Evolutionary conservation across 371 early-diverging fungal genomes (phyloP).

Genomic region (Gilbertella persicaria): DNA sequence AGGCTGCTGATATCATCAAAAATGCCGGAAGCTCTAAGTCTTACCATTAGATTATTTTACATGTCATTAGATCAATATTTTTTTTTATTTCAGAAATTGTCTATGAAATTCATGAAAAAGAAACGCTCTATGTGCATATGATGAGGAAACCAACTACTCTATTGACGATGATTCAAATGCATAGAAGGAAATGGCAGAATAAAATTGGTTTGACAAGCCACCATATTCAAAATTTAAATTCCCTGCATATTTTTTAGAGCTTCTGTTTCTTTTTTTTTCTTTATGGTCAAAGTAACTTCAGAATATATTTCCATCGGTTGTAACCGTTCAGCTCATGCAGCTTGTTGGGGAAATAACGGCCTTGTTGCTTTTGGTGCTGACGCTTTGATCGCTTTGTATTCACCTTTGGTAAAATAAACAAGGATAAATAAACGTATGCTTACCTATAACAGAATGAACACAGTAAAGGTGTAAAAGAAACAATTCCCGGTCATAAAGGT

Average conservation of each 20-base stretch:
- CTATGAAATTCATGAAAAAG: too few relatives aligned
- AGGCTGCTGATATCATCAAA: constrained; percentile 43
- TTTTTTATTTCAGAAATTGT: too few relatives aligned
- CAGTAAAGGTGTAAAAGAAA: constrained; percentile 58
- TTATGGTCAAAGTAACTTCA: constrained; percentile 40
- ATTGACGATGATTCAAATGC: too few relatives aligned
- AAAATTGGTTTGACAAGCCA: too few relatives aligned
- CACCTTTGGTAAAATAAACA: constrained; percentile 61
- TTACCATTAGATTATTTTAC: too few relatives aligned
- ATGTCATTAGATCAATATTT: too few relatives aligned
- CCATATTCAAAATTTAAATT: too few relatives aligned
- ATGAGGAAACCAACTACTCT: too few relatives aligned
- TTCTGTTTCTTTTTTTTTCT: not conserved
- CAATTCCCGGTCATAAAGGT: constrained; percentile 79
- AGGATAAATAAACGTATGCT: not conserved
- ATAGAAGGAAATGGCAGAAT: too few relatives aligned
- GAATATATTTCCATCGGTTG: constrained; percentile 74
- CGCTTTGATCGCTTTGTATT: constrained; percentile 71
- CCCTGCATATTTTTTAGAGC: too few relatives aligned
- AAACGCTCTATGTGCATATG: too few relatives aligned
- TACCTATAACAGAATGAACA: constrained; percentile 41
- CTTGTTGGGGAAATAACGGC: constrained; percentile 68
- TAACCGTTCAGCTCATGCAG: constrained; percentile 62
- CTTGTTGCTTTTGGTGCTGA: constrained; percentile 78
- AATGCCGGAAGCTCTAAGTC: too few relatives aligned